Conservation (phyloP, 108 stramenopile species). For the Stephanodiscus minutulus region DNA sequence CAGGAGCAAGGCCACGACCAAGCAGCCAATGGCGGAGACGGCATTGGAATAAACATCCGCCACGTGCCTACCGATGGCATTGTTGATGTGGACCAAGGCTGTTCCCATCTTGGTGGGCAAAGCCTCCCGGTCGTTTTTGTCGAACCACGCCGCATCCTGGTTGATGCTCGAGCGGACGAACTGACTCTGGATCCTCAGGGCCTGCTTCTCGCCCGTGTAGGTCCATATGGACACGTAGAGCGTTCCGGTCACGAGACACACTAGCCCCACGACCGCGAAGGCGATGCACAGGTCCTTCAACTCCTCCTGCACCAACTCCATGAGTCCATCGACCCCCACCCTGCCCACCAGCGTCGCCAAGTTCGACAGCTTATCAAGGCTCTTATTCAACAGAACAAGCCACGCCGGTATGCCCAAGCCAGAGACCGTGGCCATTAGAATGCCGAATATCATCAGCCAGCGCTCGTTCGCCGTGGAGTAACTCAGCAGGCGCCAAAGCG, state of each 20-base stretch:
- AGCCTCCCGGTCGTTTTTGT: conserved; percentile 38
- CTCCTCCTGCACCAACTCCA: conserved; percentile 21
- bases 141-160: conserved; percentile 52
- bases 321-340: conserved; percentile 9
- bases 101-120: conserved; percentile 48
- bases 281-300: conserved; percentile 35
- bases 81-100: conserved; percentile 35
- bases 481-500: conserved; percentile 25
- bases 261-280: conserved; percentile 31
- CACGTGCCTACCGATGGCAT: conserved; percentile 44
- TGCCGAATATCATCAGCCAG: conserved; percentile 26
- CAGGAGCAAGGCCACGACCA: conserved; percentile 37
- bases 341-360: conserved; percentile 14
- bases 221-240: conserved; percentile 49
- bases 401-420: conserved; percentile 51
- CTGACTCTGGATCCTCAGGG: conserved; percentile 39
- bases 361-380: conserved; percentile 45
- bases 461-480: conserved; percentile 26
- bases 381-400: conserved; percentile 43
- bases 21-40: conserved; percentile 27
- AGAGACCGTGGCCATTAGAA: conserved; percentile 39
- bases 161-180: conserved; percentile 42
- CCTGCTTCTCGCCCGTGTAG: conserved; percentile 45
- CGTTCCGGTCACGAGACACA: conserved; percentile 35
- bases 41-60: conserved; percentile 47